A percentile compares a stretch with the other conserved stretches of the same genome.
phyloP scores from a whole-genome alignment of 202 grass and related monocot species.

The Schoenoplectus tabernaemontani region DNA sequence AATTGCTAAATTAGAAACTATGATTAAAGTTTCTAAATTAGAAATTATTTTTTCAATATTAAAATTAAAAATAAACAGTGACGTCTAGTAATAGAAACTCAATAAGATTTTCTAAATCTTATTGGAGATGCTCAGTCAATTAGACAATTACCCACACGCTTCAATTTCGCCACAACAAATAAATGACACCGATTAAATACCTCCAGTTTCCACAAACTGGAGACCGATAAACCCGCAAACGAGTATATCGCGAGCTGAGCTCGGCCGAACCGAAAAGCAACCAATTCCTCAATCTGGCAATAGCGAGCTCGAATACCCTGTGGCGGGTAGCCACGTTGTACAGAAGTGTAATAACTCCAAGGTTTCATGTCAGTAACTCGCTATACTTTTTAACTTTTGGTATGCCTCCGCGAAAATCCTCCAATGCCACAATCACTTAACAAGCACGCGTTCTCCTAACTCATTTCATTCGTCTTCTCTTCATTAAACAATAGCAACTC shows the following conservation, averaged over 20 bases:
- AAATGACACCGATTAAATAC: neutral
- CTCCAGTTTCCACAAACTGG: neutral
- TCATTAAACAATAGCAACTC: neutral
- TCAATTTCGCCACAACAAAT: neutral
- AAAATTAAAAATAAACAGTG: too few relatives aligned
- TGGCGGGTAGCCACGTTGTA: neutral
- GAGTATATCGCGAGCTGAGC: neutral
- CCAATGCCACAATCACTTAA: neutral
- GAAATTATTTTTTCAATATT: too few relatives aligned
- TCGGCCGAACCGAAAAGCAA: neutral
- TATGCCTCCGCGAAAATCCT: neutral
- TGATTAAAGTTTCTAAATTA: too few relatives aligned
- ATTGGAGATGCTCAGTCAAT: too few relatives aligned
- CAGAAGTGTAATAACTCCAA: too few relatives aligned
- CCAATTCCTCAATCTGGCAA: neutral
- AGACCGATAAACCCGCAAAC: neutral
- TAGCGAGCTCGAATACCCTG: too few relatives aligned
- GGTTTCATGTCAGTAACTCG: neutral
- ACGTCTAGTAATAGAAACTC: too few relatives aligned
- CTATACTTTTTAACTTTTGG: too few relatives aligned
- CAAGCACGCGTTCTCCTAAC: conserved; percentile 16
- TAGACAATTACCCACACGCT: neutral
- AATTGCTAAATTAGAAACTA: too few relatives aligned
- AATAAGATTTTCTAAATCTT: too few relatives aligned
- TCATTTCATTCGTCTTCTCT: neutral